Percentiles rank a stretch among this genome's conserved stretches.
These are phyloP conservation scores for Penicillium fimorum DNA, from an alignment of 495 filamentous ascomycete genomes.

Conservation along the genomic window DNA sequence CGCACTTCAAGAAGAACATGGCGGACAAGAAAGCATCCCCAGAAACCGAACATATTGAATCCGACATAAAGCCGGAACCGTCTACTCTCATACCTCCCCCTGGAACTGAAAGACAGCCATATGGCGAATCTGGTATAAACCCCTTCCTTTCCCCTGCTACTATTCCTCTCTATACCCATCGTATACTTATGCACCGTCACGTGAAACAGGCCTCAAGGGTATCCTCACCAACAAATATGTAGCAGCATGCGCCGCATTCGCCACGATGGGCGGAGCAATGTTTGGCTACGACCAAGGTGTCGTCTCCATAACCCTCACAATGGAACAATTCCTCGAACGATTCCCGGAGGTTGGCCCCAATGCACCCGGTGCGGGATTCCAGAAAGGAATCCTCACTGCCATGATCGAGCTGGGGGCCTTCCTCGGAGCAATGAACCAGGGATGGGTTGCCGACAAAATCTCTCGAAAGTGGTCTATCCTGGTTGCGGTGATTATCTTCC, in stretches of 20 bases:
- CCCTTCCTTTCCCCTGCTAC: neutral
- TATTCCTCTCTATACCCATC: neutral
- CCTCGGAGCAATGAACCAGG: conserved; percentile 51
- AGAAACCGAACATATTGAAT: conserved; percentile 2
- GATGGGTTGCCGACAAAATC: conserved; percentile 56
- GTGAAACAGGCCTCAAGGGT: conserved; percentile 33
- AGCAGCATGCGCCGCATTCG: conserved; percentile 46
- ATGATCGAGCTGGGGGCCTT: conserved; percentile 59
- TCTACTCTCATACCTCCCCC: neutral
- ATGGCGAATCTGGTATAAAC: neutral
- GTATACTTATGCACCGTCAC: neutral
- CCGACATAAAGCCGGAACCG: neutral
- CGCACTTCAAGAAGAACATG: neutral
- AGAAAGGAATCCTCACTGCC: conserved; percentile 55
- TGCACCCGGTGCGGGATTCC: conserved; percentile 47
- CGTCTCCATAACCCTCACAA: conserved; percentile 51
- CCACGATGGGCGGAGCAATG: conserved; percentile 49
- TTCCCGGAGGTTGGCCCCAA: conserved; percentile 43
- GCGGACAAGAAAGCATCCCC: conserved; percentile 2
- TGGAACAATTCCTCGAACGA: conserved; percentile 50
- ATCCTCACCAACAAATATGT: conserved; percentile 47
- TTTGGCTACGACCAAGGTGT: conserved; percentile 58
- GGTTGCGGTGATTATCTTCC: conserved; percentile 52
- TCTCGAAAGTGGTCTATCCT: conserved; percentile 55
- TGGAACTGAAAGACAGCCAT: neutral